phyloP scores from a whole-genome alignment of 1,284 basidiomycete genomes.

The Sporisorium scitamineum region DNA sequence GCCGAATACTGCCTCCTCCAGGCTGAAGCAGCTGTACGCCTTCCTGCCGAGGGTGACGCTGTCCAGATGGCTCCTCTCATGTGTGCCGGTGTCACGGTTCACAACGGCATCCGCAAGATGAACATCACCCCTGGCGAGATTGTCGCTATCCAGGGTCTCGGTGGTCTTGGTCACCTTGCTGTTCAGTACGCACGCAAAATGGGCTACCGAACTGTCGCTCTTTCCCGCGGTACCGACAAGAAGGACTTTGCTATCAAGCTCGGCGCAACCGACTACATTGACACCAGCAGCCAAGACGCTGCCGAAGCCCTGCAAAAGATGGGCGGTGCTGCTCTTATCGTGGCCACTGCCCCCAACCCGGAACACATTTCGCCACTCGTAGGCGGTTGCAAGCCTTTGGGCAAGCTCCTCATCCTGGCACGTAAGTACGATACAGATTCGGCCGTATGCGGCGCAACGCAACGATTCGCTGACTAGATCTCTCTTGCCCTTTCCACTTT shows the following conservation, averaged over 20 bases:
- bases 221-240: conserved; percentile 68
- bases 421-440: conserved; percentile 35
- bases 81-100: conserved; percentile 70
- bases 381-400: conserved; percentile 67
- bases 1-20: conserved; percentile 57
- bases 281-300: conserved; percentile 54
- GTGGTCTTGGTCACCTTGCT: conserved; percentile 70
- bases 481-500: not conserved
- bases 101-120: conserved; percentile 70
- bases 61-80: conserved; percentile 71
- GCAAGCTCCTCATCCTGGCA: conserved; percentile 66
- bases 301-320: conserved; percentile 69
- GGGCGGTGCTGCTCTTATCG: conserved; percentile 70
- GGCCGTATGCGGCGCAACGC: too few species aligned
- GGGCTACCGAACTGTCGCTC: conserved; percentile 69
- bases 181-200: conserved; percentile 68
- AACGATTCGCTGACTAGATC: not conserved
- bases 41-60: conserved; percentile 66
- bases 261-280: conserved; percentile 70
- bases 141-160: conserved; percentile 71
- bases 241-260: conserved; percentile 68
- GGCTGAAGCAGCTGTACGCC: conserved; percentile 68
- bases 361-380: conserved; percentile 67
- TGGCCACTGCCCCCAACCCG: conserved; percentile 69
- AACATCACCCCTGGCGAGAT: conserved; percentile 63